Percentiles rank a stretch among this genome's conserved stretches.
phyloP scores from a whole-genome alignment of 1,284 basidiomycete genomes.

The Sphagnurus paluster region DNA sequence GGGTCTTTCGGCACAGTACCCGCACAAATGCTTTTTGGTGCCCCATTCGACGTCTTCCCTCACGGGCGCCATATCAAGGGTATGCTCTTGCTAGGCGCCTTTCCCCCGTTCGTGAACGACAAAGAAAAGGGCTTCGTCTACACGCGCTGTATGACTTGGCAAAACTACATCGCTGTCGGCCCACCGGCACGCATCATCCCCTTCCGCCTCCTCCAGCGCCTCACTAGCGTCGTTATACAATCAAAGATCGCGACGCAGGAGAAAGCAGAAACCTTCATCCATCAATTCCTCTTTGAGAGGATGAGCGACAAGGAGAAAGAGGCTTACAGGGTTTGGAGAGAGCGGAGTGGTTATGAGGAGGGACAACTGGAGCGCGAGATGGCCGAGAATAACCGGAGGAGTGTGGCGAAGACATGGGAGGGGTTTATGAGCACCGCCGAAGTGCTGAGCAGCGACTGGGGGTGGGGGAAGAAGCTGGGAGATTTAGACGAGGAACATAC shows the following conservation, averaged over 20 bases:
- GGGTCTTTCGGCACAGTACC: slow-evolving; percentile 48
- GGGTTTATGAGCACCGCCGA: slow-evolving; percentile 38
- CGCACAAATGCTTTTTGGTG: slow-evolving; percentile 50
- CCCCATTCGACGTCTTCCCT: slow-evolving; percentile 46
- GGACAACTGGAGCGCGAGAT: slow-evolving; percentile 37
- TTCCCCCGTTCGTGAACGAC: slow-evolving; percentile 42
- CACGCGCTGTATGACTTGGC: slow-evolving; percentile 35
- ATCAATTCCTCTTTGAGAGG: slow-evolving; percentile 34
- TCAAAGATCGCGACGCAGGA: slow-evolving; percentile 32
- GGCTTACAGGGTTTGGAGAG: slow-evolving; percentile 36
- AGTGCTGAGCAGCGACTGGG: slow-evolving; percentile 47
- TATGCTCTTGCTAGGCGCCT: slow-evolving; percentile 37
- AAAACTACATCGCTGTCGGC: slow-evolving; percentile 39
- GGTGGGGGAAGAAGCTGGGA: slow-evolving; percentile 34
- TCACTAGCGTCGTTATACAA: slow-evolving; percentile 23
- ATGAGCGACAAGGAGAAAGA: slow-evolving; percentile 39
- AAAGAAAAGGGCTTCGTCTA: slow-evolving; percentile 28
- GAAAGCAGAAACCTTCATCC: slow-evolving; percentile 36
- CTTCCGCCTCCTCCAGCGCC: slow-evolving; percentile 29
- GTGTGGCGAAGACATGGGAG: slow-evolving; percentile 41
- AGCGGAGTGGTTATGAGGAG: slow-evolving; percentile 32
- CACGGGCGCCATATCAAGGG: slow-evolving; percentile 40
- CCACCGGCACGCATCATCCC: slow-evolving; percentile 34
- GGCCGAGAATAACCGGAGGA: slow-evolving; percentile 37
- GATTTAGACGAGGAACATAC: slow-evolving; percentile 41